A percentile compares a stretch with the other conserved stretches of the same genome.
phyloP scores from a whole-genome alignment of 805 yeast species.

The Yarrowia sp. region DNA sequence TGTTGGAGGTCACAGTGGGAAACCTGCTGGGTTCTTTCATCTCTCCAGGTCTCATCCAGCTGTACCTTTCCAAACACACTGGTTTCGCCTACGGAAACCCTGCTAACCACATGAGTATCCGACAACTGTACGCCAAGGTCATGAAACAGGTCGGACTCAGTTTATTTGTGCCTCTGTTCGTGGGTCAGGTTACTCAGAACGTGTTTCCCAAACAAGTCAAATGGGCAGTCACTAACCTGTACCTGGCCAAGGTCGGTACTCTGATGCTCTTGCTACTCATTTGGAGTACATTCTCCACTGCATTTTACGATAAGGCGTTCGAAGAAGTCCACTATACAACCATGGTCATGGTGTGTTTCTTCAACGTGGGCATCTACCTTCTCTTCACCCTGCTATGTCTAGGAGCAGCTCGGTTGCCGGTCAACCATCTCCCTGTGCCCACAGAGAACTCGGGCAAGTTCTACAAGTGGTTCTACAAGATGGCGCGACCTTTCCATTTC shows the following conservation, averaged over 20 bases:
- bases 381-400: slow-evolving; percentile 74
- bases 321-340: slow-evolving; percentile 70
- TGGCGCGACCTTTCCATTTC: slow-evolving; percentile 72
- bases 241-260: slow-evolving; percentile 75
- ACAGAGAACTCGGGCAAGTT: slow-evolving; percentile 53
- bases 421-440: slow-evolving; percentile 52
- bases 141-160: slow-evolving; percentile 88
- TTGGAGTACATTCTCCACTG: slow-evolving; percentile 84
- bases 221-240: slow-evolving; percentile 64
- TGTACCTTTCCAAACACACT: slow-evolving; percentile 61
- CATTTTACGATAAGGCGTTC: slow-evolving; percentile 83
- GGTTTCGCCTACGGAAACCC: slow-evolving; percentile 85
- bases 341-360: slow-evolving; percentile 77
- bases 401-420: slow-evolving; percentile 57
- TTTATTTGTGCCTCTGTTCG: slow-evolving; percentile 82
- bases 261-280: slow-evolving; percentile 79
- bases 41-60: slow-evolving; percentile 82
- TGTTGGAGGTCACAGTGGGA: slow-evolving; percentile 86
- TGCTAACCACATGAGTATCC: slow-evolving; percentile 58
- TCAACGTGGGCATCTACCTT: slow-evolving; percentile 79
- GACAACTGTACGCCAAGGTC: slow-evolving; percentile 69
- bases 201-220: slow-evolving; percentile 68
- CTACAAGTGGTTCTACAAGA: slow-evolving; percentile 55
- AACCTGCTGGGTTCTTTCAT: slow-evolving; percentile 85
- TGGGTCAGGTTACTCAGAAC: slow-evolving; percentile 83